Conservation (phyloP, 148 eudicot genomes). For the Hydrangea macrophylla region DNA sequence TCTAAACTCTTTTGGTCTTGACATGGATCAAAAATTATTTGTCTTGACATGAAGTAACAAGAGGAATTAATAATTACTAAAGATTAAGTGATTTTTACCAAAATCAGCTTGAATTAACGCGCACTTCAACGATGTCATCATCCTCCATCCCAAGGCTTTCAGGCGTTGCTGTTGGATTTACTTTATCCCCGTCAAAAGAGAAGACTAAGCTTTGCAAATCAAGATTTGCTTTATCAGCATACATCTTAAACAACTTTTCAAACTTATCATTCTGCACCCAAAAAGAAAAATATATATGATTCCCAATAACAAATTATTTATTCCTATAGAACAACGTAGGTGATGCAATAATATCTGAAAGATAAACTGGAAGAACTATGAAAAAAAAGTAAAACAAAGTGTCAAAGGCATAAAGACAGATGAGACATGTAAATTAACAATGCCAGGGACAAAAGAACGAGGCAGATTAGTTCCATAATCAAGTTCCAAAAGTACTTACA, state of each 20-base stretch:
- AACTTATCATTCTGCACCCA: slow-evolving; percentile 74
- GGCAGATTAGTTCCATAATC: neutral
- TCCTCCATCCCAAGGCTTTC: slow-evolving; percentile 79
- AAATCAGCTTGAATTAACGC: slow-evolving; percentile 51
- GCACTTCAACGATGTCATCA: slow-evolving; percentile 80
- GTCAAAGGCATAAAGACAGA: no score
- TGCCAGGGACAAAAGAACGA: neutral
- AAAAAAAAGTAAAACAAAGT: no score
- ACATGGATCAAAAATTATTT: no score
- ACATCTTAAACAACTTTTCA: slow-evolving; percentile 67
- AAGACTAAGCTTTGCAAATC: slow-evolving; percentile 50
- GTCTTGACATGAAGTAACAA: no score
- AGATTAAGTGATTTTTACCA: slow-evolving; percentile 14
- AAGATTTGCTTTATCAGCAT: slow-evolving; percentile 59
- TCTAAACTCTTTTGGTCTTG: no score
- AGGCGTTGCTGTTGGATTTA: slow-evolving; percentile 65
- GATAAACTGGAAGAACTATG: neutral
- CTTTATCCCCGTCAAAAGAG: slow-evolving; percentile 82
- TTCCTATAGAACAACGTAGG: neutral
- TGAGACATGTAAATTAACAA: no score
- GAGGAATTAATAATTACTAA: neutral
- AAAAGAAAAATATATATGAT: neutral
- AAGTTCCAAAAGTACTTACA: no score
- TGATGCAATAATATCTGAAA: neutral
- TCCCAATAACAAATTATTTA: neutral